Percentiles rank a stretch among this genome's conserved stretches.
phyloP scores from a whole-genome alignment of 2,329 filamentous ascomycete genomes.

The Colletotrichum sp. region DNA sequence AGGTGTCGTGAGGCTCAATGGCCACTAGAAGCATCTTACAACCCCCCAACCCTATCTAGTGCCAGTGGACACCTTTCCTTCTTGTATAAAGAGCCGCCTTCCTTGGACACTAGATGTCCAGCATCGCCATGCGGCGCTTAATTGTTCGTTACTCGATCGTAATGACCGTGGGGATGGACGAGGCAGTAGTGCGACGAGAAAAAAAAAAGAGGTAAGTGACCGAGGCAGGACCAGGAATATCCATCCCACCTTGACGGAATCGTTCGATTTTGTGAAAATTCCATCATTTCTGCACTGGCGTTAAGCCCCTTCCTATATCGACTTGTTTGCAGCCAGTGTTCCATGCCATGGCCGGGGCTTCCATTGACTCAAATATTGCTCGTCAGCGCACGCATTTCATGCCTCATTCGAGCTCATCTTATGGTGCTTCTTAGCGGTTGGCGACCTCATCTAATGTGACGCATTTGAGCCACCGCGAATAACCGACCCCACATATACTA shows the following conservation, averaged over 20 bases:
- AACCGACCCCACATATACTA: neutral
- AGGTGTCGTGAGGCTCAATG: neutral
- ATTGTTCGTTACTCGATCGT: neutral
- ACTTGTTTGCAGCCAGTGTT: neutral
- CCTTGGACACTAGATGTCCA: neutral
- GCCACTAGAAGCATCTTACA: neutral
- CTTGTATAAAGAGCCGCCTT: neutral
- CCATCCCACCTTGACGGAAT: neutral
- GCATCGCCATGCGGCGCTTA: neutral
- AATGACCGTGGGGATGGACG: neutral
- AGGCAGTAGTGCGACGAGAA: neutral
- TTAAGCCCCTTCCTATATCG: neutral
- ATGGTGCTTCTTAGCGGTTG: neutral
- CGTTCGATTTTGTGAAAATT: neutral
- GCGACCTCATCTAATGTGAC: neutral
- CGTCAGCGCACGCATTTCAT: neutral
- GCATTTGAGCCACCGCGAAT: neutral
- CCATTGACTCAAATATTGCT: neutral
- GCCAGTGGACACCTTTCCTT: neutral
- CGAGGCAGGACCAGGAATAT: neutral
- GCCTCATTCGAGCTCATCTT: neutral
- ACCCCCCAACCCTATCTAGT: neutral
- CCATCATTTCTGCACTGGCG: neutral
- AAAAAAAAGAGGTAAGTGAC: neutral
- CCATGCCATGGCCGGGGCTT: neutral